A percentile compares a stretch with the other conserved stretches of the same genome.
Conservation (phyloP, 306 rosid species). For the Trifolium pratense region DNA sequence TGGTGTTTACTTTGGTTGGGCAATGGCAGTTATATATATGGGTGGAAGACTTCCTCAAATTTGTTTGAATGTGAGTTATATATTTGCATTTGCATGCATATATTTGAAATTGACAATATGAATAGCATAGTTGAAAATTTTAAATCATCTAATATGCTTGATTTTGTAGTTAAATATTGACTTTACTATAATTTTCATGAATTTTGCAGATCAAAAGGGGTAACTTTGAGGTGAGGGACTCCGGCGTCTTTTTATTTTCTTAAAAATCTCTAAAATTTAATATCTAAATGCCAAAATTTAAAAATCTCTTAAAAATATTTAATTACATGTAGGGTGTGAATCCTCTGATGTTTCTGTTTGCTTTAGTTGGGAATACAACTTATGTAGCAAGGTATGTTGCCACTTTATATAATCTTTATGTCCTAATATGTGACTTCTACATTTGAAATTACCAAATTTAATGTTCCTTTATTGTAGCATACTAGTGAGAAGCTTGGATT, state of each 20-base stretch:
- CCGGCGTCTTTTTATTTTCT: neutral
- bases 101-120: too few species aligned
- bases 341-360: conserved; percentile 82
- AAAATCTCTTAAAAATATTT: too few species aligned
- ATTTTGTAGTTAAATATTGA: conserved; percentile 36
- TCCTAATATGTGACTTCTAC: neutral
- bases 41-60: conserved; percentile 92
- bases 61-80: conserved; percentile 66
- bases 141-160: neutral
- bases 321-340: conserved; percentile 70
- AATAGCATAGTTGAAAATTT: neutral
- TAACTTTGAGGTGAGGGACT: conserved; percentile 61
- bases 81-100: too few species aligned
- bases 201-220: conserved; percentile 75
- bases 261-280: neutral
- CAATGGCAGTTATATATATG: conserved; percentile 78
- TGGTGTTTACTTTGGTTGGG: conserved; percentile 80
- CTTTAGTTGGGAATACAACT: conserved; percentile 70
- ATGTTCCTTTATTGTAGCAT: conserved; percentile 52
- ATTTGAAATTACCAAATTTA: neutral
- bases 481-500: conserved; percentile 65
- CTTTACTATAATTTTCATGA: conserved; percentile 33
- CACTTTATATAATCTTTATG: neutral
- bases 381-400: conserved; percentile 69
- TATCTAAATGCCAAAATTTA: neutral